These are phyloP conservation scores for Paramecium primaurelia DNA, from an alignment of 73 alveolate species.

Conservation along the genomic window DNA sequence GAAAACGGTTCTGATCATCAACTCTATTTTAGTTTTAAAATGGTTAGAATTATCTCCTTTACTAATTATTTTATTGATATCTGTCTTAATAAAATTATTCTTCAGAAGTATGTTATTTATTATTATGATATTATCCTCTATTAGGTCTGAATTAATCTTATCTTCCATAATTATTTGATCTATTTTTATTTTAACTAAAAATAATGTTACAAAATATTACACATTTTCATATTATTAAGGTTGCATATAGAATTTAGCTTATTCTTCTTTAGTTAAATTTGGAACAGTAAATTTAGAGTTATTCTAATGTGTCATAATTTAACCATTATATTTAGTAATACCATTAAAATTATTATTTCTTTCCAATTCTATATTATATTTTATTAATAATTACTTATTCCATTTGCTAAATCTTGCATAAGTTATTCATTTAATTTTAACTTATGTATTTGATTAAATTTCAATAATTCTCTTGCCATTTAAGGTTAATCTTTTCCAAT, in stretches of 20 bases:
- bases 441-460: background rate
- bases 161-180: background rate
- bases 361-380: background rate
- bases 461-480: conserved; percentile 21
- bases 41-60: background rate
- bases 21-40: background rate
- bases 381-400: background rate
- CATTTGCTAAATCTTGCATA: background rate
- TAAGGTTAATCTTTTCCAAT: conserved; percentile 41
- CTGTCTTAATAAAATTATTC: background rate
- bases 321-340: background rate
- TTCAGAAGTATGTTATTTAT: background rate
- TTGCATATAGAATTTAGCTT: background rate
- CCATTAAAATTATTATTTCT: background rate
- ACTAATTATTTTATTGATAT: background rate
- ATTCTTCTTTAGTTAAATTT: background rate
- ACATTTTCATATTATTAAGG: background rate
- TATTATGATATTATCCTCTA: background rate
- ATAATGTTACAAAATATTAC: background rate
- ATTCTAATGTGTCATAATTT: background rate
- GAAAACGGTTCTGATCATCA: background rate
- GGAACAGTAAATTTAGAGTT: background rate
- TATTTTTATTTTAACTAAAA: background rate
- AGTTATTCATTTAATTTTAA: background rate
- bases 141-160: background rate